phyloP scores from a whole-genome alignment of 805 yeast genomes.

The Ogataea corticis region DNA sequence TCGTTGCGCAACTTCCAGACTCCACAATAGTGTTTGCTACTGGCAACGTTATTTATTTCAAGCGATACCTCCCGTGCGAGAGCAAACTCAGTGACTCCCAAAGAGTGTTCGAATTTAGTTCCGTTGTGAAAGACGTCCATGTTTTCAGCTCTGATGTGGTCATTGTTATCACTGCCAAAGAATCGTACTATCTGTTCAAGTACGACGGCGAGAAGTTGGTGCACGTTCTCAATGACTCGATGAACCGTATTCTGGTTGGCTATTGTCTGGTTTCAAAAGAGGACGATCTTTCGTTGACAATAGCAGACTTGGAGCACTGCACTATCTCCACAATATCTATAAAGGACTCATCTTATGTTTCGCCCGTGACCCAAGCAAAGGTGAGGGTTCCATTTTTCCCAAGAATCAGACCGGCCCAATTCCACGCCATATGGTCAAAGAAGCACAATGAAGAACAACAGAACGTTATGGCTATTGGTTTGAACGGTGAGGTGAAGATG shows the following conservation, averaged over 20 bases:
- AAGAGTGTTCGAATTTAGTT: constrained; percentile 12
- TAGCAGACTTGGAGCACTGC: constrained; percentile 24
- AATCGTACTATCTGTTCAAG: constrained; percentile 26
- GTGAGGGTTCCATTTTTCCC: constrained; percentile 35
- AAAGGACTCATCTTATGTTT: constrained; percentile 1
- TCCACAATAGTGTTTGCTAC: constrained; percentile 26
- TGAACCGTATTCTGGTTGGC: constrained; percentile 25
- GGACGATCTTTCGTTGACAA: constrained; percentile 9
- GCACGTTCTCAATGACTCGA: constrained; percentile 18
- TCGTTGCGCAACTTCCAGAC: constrained; percentile 26
- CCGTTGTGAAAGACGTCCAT: constrained; percentile 26
- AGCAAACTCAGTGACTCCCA: constrained; percentile 25
- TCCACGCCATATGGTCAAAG: constrained; percentile 35
- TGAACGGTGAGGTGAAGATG: constrained; percentile 39
- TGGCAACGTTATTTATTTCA: constrained; percentile 16
- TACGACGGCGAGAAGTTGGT: constrained; percentile 18
- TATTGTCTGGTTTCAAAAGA: constrained; percentile 20
- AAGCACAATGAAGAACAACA: neutral
- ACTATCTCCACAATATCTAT: constrained; percentile 17
- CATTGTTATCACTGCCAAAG: constrained; percentile 31
- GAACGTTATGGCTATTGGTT: constrained; percentile 35
- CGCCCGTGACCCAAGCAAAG: constrained; percentile 12
- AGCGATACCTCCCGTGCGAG: constrained; percentile 19
- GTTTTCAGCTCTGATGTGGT: constrained; percentile 19
- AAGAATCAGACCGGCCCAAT: constrained; percentile 29